phyloP scores from a whole-genome alignment of 768 basidiomycete genomes.

The Lentinula sp. region DNA sequence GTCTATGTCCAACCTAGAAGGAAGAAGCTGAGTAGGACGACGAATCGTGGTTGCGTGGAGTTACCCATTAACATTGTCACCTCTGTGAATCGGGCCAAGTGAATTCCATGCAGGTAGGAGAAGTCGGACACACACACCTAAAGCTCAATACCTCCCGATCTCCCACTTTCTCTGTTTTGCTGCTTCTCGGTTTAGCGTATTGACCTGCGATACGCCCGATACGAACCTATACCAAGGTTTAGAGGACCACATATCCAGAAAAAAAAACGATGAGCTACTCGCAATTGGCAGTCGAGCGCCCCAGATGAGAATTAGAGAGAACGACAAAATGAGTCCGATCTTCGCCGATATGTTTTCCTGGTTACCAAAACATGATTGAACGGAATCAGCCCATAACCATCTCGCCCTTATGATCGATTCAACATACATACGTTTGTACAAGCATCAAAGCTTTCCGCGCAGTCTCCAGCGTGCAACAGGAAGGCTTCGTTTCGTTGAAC shows the following conservation, averaged over 20 bases:
- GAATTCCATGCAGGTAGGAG: background rate
- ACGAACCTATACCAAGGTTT: constrained; percentile 44
- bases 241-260: background rate
- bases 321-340: constrained; percentile 87
- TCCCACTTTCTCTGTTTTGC: constrained; percentile 70
- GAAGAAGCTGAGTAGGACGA: constrained; percentile 4
- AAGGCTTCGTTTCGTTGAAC: constrained; percentile 89
- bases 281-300: constrained; percentile 92
- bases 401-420: background rate
- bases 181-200: constrained; percentile 92
- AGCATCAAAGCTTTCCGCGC: constrained; percentile 92
- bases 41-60: background rate
- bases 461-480: constrained; percentile 95
- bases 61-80: constrained; percentile 94
- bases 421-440: constrained; percentile 66
- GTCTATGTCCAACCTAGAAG: constrained; percentile 52
- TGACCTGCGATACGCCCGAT: constrained; percentile 94
- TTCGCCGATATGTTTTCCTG: constrained; percentile 86
- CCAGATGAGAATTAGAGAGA: constrained; percentile 93
- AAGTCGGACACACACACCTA: constrained; percentile 43
- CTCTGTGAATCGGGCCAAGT: constrained; percentile 39
- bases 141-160: constrained; percentile 81
- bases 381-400: background rate
- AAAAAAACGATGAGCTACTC: constrained; percentile 15
- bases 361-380: background rate